phyloP scores from a whole-genome alignment of 2,329 filamentous ascomycete genomes.

The Trichoderma gracile region DNA sequence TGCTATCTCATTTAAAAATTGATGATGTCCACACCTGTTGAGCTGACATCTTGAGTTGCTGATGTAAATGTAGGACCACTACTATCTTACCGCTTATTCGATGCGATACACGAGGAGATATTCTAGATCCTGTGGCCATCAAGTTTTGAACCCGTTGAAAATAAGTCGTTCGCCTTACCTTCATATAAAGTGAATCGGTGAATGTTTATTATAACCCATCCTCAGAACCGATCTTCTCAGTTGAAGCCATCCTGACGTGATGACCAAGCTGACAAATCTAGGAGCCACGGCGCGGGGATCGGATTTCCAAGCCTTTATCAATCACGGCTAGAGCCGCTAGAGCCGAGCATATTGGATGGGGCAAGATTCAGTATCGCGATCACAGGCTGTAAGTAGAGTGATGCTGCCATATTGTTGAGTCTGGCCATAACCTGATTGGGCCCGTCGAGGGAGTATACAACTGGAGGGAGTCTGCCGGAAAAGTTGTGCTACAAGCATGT shows the following conservation, averaged over 20 bases:
- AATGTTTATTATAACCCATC: too few relatives aligned
- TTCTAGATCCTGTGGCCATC: too few relatives aligned
- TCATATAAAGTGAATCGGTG: accelerated
- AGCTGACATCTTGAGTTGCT: neutral
- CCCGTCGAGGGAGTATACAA: too few relatives aligned
- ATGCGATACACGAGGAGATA: too few relatives aligned
- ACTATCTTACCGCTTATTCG: neutral
- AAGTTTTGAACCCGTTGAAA: neutral
- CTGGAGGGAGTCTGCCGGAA: too few relatives aligned
- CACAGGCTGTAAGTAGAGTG: too few relatives aligned
- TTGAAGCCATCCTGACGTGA: constrained; percentile 2
- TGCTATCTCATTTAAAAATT: neutral
- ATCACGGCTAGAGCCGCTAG: neutral
- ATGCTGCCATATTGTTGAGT: too few relatives aligned
- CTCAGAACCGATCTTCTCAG: neutral
- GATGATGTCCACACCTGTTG: neutral
- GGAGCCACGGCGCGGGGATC: neutral
- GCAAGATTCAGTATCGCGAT: too few relatives aligned
- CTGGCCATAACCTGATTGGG: too few relatives aligned
- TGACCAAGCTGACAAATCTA: constrained; percentile 16
- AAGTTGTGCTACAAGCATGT: too few relatives aligned
- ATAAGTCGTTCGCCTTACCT: too few relatives aligned
- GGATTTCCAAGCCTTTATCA: constrained; percentile 22
- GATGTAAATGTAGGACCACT: neutral
- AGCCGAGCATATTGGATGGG: neutral